phyloP scores from a whole-genome alignment of 139 green algal species.

The Asterochloris erici region DNA sequence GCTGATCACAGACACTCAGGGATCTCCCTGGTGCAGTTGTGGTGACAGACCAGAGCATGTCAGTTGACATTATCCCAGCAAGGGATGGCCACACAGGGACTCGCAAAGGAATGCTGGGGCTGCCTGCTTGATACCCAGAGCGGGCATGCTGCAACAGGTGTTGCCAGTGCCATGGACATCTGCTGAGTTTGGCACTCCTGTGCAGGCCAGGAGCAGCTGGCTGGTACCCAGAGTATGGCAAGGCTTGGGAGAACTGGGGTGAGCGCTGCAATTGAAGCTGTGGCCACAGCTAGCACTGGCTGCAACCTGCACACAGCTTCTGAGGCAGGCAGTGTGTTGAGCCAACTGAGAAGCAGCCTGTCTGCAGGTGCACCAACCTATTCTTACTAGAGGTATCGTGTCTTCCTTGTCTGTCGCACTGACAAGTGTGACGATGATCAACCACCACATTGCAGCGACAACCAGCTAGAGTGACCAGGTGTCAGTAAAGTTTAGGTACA shows the following conservation, averaged over 20 bases:
- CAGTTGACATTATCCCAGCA: neutral
- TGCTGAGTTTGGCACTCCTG: neutral
- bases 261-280: conserved; percentile 3
- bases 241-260: conserved; percentile 31
- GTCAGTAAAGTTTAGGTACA: no score
- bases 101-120: neutral
- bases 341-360: no score
- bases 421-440: no score
- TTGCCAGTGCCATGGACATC: neutral
- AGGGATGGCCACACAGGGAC: neutral
- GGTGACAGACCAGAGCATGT: no score
- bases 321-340: no score
- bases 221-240: conserved; percentile 57
- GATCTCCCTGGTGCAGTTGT: no score
- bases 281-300: neutral
- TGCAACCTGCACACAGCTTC: no score
- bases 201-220: conserved; percentile 26
- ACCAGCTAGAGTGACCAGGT: no score
- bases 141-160: neutral
- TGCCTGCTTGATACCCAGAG: neutral
- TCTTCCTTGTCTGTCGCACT: no score
- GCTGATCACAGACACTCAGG: neutral
- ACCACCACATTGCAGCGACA: no score
- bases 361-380: no score
- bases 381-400: no score